These are phyloP conservation scores for Colletotrichum costaricense DNA, from an alignment of 2,329 filamentous ascomycete species.

Conservation along the genomic window DNA sequence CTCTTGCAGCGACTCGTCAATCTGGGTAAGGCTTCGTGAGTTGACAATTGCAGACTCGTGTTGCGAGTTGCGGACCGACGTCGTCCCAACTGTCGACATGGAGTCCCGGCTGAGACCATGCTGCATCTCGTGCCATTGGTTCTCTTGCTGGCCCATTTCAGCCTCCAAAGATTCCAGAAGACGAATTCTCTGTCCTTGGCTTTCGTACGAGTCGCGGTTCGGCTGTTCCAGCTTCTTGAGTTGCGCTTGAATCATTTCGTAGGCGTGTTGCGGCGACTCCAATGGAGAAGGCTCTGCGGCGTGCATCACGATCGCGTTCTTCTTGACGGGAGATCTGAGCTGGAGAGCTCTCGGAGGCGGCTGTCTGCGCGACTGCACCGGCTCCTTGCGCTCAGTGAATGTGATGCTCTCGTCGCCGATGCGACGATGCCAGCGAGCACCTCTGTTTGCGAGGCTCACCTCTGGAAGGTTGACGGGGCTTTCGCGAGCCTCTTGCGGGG, in stretches of 20 bases:
- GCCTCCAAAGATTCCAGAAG: slow-evolving; percentile 69
- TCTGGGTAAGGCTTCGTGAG: background rate
- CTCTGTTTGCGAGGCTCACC: slow-evolving; percentile 5
- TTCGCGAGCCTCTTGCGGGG: slow-evolving; percentile 40
- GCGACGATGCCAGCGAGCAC: slow-evolving; percentile 62
- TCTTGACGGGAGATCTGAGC: slow-evolving; percentile 54
- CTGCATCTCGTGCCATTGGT: slow-evolving; percentile 69
- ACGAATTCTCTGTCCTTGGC: slow-evolving; percentile 55
- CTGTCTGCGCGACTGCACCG: slow-evolving; percentile 59
- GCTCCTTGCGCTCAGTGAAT: slow-evolving; percentile 65
- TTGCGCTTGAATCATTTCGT: slow-evolving; percentile 63
- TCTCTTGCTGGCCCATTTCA: slow-evolving; percentile 71
- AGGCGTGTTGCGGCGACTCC: slow-evolving; percentile 62
- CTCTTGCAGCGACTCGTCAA: slow-evolving; percentile 38
- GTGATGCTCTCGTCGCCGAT: slow-evolving; percentile 69
- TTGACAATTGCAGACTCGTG: slow-evolving; percentile 1
- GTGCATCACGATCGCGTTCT: slow-evolving; percentile 56
- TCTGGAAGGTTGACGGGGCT: slow-evolving; percentile 40
- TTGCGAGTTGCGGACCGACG: slow-evolving; percentile 46
- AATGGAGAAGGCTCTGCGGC: slow-evolving; percentile 63
- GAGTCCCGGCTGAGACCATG: slow-evolving; percentile 63
- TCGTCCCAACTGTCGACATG: slow-evolving; percentile 56
- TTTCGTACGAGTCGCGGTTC: slow-evolving; percentile 48
- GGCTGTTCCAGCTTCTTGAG: slow-evolving; percentile 60
- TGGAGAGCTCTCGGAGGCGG: slow-evolving; percentile 67